Percentiles rank a stretch among this genome's conserved stretches.
phyloP scores from a whole-genome alignment of 192 early-diverging fungal genomes.

The Coemansia sp. region DNA sequence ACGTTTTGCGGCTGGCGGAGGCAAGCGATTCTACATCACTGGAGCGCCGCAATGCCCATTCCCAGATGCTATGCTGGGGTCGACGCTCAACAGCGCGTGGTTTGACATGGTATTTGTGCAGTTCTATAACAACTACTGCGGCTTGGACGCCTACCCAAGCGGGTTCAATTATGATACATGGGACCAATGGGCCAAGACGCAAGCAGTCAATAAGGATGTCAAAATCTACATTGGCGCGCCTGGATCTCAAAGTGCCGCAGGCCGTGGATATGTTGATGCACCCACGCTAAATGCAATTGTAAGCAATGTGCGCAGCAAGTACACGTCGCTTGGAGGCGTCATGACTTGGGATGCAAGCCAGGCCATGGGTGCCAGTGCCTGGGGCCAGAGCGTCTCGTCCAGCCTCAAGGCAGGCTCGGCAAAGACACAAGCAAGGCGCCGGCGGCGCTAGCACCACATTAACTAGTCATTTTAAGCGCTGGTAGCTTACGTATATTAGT shows the following conservation, averaged over 20 bases:
- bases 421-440: not conserved
- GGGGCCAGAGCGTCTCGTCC: constrained; percentile 35
- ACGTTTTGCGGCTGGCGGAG: constrained; percentile 42
- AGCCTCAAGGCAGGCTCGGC: constrained; percentile 21
- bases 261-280: constrained; percentile 54
- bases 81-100: constrained; percentile 59
- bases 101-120: constrained; percentile 67
- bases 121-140: constrained; percentile 70
- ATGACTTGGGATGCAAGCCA: constrained; percentile 64
- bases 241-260: constrained; percentile 57
- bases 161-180: constrained; percentile 60
- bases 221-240: constrained; percentile 59
- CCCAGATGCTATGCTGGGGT: constrained; percentile 58
- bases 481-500: not conserved
- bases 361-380: constrained; percentile 29
- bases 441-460: not conserved
- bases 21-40: constrained; percentile 58
- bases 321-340: constrained; percentile 62
- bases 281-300: constrained; percentile 42
- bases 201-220: constrained; percentile 59
- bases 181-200: constrained; percentile 61
- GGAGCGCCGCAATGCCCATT: constrained; percentile 64
- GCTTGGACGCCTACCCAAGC: constrained; percentile 49
- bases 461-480: not conserved
- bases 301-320: constrained; percentile 31